Conservation (phyloP, 108 stramenopile genomes). For the Pelagomonas calceolata region DNA sequence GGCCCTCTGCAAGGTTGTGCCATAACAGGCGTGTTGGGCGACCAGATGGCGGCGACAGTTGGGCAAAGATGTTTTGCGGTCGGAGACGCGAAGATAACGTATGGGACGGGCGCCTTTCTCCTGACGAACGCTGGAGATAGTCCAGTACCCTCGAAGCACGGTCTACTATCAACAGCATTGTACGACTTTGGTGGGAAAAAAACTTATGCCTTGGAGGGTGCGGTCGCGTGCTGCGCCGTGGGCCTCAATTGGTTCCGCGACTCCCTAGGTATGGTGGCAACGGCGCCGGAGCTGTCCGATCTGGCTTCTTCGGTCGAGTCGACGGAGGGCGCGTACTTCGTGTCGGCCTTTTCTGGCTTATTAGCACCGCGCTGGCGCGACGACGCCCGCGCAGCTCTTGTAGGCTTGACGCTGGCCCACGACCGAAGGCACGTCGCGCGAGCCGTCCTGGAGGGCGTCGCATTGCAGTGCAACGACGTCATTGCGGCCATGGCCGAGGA, state of each 20-base stretch:
- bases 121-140: slow-evolving; percentile 89
- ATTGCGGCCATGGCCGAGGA: slow-evolving; percentile 77
- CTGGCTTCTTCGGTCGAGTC: slow-evolving; percentile 49
- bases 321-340: slow-evolving; percentile 86
- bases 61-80: slow-evolving; percentile 80
- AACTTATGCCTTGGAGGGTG: slow-evolving; percentile 88
- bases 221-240: slow-evolving; percentile 78
- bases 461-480: slow-evolving; percentile 79
- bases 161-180: slow-evolving; percentile 88
- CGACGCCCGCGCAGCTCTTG: slow-evolving; percentile 82
- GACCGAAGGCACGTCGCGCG: slow-evolving; percentile 74
- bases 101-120: slow-evolving; percentile 93
- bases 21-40: slow-evolving; percentile 73
- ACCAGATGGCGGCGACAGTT: slow-evolving; percentile 93
- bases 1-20: slow-evolving; percentile 45
- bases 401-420: slow-evolving; percentile 81
- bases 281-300: slow-evolving; percentile 69
- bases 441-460: slow-evolving; percentile 85
- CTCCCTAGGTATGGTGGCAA: slow-evolving; percentile 66
- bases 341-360: slow-evolving; percentile 90
- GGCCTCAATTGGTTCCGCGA: slow-evolving; percentile 72
- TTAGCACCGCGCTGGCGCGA: slow-evolving; percentile 92
- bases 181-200: slow-evolving; percentile 63
- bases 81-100: slow-evolving; percentile 88
- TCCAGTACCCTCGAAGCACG: slow-evolving; percentile 42